phyloP scores from a whole-genome alignment of 176 grass and related monocot species.

The Hordeum marinum region DNA sequence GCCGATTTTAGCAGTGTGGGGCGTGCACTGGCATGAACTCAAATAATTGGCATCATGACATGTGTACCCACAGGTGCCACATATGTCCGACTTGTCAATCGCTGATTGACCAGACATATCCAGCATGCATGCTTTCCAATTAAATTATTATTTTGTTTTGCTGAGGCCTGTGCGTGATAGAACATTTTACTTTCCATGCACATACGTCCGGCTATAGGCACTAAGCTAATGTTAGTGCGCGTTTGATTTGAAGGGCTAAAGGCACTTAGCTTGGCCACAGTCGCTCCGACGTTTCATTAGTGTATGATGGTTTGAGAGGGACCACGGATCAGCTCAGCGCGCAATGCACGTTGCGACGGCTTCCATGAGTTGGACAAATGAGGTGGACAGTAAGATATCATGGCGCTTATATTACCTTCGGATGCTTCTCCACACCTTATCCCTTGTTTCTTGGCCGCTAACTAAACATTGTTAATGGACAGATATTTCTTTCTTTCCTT shows the following conservation, averaged over 20 bases:
- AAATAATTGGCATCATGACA: background rate
- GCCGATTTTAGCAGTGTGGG: background rate
- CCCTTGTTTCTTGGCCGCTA: too few species aligned
- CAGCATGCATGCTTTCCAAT: too few species aligned
- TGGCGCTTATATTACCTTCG: background rate
- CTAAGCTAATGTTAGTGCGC: background rate
- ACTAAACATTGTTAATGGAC: too few species aligned
- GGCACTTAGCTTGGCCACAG: background rate
- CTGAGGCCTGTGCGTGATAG: too few species aligned
- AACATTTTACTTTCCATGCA: too few species aligned
- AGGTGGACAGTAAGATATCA: background rate
- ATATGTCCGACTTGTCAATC: background rate
- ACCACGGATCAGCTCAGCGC: background rate
- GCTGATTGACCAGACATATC: background rate
- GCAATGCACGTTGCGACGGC: background rate
- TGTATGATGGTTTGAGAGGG: background rate
- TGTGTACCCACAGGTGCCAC: background rate
- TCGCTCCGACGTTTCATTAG: background rate
- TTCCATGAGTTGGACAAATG: background rate
- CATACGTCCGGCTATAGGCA: background rate
- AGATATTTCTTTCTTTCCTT: too few species aligned
- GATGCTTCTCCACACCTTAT: too few species aligned
- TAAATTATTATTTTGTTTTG: too few species aligned
- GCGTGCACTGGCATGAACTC: background rate
- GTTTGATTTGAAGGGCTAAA: background rate